A percentile compares a stretch with the other conserved stretches of the same genome.
Conservation (phyloP, 2,329 filamentous ascomycete species). For the Colletotrichum abscissum region DNA sequence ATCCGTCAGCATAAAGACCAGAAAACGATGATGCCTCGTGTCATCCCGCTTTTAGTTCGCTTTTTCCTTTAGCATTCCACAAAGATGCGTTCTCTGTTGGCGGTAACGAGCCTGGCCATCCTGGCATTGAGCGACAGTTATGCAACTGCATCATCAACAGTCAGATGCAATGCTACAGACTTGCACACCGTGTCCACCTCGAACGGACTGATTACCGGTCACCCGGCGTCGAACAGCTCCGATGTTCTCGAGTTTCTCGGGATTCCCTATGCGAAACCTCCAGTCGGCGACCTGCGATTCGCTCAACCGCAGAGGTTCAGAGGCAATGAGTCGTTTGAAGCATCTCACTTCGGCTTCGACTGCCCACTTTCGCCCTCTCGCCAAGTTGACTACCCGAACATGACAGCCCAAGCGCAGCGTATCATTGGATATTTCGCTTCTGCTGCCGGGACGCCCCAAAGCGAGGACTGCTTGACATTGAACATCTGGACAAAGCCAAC, state of each 20-base stretch:
- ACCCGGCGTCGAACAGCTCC: slow-evolving; percentile 41
- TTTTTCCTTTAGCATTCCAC: neutral
- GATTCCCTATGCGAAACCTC: slow-evolving; percentile 44
- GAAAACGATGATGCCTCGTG: neutral
- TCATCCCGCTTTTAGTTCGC: neutral
- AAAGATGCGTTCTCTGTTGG: neutral
- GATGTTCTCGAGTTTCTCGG: slow-evolving; percentile 52
- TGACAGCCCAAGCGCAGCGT: slow-evolving; percentile 45
- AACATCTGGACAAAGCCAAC: slow-evolving; percentile 50
- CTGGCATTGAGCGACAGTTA: neutral
- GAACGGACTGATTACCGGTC: slow-evolving; percentile 48
- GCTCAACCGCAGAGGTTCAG: slow-evolving; percentile 41
- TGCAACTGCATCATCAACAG: neutral
- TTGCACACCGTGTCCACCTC: slow-evolving; percentile 44
- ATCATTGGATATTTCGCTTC: slow-evolving; percentile 36
- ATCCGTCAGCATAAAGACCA: neutral
- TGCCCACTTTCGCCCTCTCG: slow-evolving; percentile 41
- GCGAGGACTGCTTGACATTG: slow-evolving; percentile 52
- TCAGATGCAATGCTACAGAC: slow-evolving; percentile 28
- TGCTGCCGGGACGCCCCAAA: slow-evolving; percentile 38
- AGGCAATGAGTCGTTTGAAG: slow-evolving; percentile 35
- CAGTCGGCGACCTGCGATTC: slow-evolving; percentile 41
- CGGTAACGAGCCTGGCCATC: neutral
- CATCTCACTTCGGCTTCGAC: slow-evolving; percentile 42
- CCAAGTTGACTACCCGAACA: slow-evolving; percentile 40